Evolutionary conservation across 2,329 filamentous ascomycete species (phyloP).

Genomic region (Fusarium marasasianum): DNA sequence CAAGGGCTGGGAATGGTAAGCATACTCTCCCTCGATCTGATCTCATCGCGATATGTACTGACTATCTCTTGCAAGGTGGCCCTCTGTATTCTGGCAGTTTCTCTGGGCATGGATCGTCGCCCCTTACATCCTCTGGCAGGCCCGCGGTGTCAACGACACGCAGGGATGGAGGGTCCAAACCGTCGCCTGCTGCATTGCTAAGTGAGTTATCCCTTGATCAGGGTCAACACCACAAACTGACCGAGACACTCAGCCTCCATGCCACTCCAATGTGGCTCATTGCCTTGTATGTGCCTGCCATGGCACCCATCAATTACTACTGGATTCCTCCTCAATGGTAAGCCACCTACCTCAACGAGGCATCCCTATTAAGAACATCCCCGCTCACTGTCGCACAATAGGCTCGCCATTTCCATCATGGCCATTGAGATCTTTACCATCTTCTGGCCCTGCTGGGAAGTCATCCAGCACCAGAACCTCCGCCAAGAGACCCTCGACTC

Average conservation of each 20-base stretch:
- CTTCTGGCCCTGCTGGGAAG: conserved; percentile 70
- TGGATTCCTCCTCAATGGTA: conserved; percentile 72
- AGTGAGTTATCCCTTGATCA: conserved; percentile 47
- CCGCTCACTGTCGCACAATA: conserved; percentile 40
- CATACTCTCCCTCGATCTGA: neutral
- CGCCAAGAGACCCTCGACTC: conserved; percentile 59
- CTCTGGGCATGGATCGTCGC: conserved; percentile 71
- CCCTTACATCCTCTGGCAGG: conserved; percentile 68
- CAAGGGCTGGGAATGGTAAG: conserved; percentile 72
- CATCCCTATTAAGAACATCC: neutral
- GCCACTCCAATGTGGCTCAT: conserved; percentile 75
- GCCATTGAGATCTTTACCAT: conserved; percentile 71
- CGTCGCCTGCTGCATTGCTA: conserved; percentile 59
- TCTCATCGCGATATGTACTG: neutral
- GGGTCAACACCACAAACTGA: neutral
- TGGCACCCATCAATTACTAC: conserved; percentile 62
- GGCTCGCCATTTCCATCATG: conserved; percentile 68
- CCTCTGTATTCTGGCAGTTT: conserved; percentile 71
- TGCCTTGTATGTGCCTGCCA: conserved; percentile 62
- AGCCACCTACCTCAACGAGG: conserved; percentile 33
- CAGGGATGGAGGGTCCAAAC: conserved; percentile 74
- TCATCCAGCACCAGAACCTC: conserved; percentile 56
- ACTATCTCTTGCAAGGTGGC: conserved; percentile 56
- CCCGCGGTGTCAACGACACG: conserved; percentile 69
- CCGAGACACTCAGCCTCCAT: conserved; percentile 58